A percentile compares a stretch with the other conserved stretches of the same genome.
phyloP scores from a whole-genome alignment of 495 filamentous ascomycete species.

The Bacidia gigantensis region DNA sequence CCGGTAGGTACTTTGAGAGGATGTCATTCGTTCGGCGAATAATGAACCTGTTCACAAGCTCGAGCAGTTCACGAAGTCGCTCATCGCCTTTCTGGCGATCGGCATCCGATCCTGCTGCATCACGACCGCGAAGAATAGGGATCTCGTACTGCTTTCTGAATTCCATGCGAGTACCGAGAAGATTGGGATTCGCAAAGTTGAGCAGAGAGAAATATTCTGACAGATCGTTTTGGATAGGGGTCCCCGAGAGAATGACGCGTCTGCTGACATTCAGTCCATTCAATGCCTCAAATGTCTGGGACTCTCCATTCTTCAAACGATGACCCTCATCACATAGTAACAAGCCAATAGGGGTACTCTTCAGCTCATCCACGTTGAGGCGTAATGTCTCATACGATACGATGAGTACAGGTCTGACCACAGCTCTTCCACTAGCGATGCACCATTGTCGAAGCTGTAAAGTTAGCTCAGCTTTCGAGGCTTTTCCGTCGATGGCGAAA shows the following conservation, averaged over 20 bases:
- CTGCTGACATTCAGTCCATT: slow-evolving; percentile 82
- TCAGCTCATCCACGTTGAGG: slow-evolving; percentile 78
- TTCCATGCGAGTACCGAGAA: slow-evolving; percentile 76
- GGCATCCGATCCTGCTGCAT: slow-evolving; percentile 75
- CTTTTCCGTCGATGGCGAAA: slow-evolving; percentile 95
- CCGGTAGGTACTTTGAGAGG: slow-evolving; percentile 89
- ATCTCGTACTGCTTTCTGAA: slow-evolving; percentile 93
- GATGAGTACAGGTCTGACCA: slow-evolving; percentile 94
- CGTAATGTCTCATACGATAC: slow-evolving; percentile 96
- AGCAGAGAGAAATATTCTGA: slow-evolving; percentile 95
- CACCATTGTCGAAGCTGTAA: slow-evolving; percentile 90
- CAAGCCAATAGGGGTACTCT: slow-evolving; percentile 74
- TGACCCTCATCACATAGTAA: slow-evolving; percentile 98
- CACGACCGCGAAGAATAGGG: slow-evolving; percentile 83
- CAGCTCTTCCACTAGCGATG: slow-evolving; percentile 73
- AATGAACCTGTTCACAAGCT: slow-evolving; percentile 93
- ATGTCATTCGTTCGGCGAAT: slow-evolving; percentile 98
- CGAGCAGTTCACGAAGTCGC: slow-evolving; percentile 64
- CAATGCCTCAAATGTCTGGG: slow-evolving; percentile 80
- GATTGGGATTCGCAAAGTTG: slow-evolving; percentile 90
- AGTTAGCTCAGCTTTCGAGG: slow-evolving; percentile 81
- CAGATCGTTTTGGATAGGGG: slow-evolving; percentile 94
- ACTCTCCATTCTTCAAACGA: slow-evolving; percentile 96
- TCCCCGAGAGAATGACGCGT: slow-evolving; percentile 90
- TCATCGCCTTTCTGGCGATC: slow-evolving; percentile 78